Evolutionary conservation across 345 rosid species (phyloP), one percentile per base, ranked within the genome.

Genomic region (Schrenkiella parvula): DNA sequence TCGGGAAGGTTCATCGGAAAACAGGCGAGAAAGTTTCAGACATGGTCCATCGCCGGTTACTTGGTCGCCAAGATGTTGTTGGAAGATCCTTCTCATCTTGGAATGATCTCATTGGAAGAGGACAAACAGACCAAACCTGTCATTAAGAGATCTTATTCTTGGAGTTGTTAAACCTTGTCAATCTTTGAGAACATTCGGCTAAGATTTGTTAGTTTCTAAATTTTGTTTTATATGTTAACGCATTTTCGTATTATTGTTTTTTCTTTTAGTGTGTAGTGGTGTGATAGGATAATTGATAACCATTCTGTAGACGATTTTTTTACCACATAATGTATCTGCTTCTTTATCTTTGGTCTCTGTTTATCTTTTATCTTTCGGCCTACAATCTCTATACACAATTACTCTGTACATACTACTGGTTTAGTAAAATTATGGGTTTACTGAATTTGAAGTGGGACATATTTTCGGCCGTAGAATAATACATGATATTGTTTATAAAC

Each of bases 31-130:
- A 86, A 86, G 77, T 79, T 59, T 73, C 93, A 88, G 84, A 86
- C 89, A 11, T 86, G 93, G 93, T 86, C 90, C 15, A 82, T 84
- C 13, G 81, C 90, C 0, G 86, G 93, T 34, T 88, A 83, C 76
- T 70, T 86, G 78, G 93, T 86, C 25, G 89, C 91, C 15, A 88
- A 84, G 67, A 82, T 84, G 87, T 70, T 86, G 88, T 75, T 86
- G 15, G 89, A 86, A 73, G 89, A 86, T 59, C 91, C 88, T 66
- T 86, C 93, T 53, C 87, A 82, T 77, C 52, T 84, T 71, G 81
- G 88, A 3, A 88, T 88, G 91, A 81, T 86, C 25, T 83, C 91
- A 5, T 51, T 83, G 19, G 93, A 82, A 77, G 90, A 88, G 59
- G 90, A 86, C 82, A 88, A 84, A 70, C 86, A 74, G 57, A 78